A percentile compares a stretch with the other conserved stretches of the same genome.
phyloP scores from a whole-genome alignment of 352 stramenopile species.

The Phytophthora tubulina region DNA sequence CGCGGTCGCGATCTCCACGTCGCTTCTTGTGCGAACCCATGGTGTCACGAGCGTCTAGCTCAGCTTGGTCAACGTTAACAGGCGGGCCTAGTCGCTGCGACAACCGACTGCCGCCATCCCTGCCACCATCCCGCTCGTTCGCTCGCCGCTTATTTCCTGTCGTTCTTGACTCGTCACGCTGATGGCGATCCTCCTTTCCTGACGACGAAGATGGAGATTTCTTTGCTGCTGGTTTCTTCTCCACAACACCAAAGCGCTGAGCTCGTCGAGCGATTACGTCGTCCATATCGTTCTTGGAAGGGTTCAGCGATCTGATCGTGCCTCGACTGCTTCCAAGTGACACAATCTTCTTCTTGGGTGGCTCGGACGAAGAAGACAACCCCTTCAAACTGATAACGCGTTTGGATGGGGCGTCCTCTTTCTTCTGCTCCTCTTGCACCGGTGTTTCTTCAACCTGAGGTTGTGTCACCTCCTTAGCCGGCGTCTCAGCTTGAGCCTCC shows the following conservation, averaged over 20 bases:
- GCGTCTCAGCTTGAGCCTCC: constrained; percentile 39
- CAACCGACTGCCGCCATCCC: constrained; percentile 42
- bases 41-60: constrained; percentile 77
- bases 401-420: constrained; percentile 47
- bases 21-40: constrained; percentile 68
- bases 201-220: constrained; percentile 31
- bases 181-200: constrained; percentile 26
- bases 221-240: constrained; percentile 44
- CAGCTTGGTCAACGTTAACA: constrained; percentile 82
- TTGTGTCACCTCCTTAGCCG: constrained; percentile 10
- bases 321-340: constrained; percentile 52
- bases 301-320: constrained; percentile 66
- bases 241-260: constrained; percentile 75
- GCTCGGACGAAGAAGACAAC: constrained; percentile 37
- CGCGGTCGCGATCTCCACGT: constrained; percentile 44
- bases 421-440: constrained; percentile 15
- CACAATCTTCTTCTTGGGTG: constrained; percentile 62
- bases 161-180: constrained; percentile 35
- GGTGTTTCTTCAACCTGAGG: constrained; percentile 16
- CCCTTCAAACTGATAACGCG: constrained; percentile 76
- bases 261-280: constrained; percentile 79
- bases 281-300: constrained; percentile 49
- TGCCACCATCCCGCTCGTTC: constrained; percentile 32
- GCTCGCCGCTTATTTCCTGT: constrained; percentile 41
- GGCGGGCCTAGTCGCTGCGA: constrained; percentile 70